Conservation (phyloP, 1,284 basidiomycete species). For the Trichosporon inkin region DNA sequence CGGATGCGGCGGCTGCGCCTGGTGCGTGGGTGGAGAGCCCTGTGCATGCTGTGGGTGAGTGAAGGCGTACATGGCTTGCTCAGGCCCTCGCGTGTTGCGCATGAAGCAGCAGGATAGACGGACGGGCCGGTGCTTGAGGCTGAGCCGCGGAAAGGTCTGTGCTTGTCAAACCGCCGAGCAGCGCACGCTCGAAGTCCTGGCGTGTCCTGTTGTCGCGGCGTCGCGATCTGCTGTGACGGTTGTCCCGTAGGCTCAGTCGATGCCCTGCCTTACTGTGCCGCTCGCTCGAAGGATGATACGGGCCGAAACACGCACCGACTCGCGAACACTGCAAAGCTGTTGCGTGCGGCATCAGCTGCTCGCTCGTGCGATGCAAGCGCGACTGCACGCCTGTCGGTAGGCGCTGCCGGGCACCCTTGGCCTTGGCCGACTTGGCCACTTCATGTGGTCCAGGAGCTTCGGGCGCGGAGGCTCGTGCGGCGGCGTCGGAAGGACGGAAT, state of each 20-base stretch:
- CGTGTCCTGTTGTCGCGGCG: not conserved
- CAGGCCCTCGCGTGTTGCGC: not conserved
- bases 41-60: slow-evolving; percentile 5
- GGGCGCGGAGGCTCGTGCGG: slow-evolving; percentile 1
- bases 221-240: not conserved
- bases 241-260: too few species aligned
- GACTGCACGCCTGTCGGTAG: too few species aligned
- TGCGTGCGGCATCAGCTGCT: too few species aligned
- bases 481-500: not conserved
- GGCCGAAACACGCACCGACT: too few species aligned
- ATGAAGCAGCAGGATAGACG: not conserved
- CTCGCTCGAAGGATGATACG: too few species aligned
- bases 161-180: slow-evolving; percentile 6
- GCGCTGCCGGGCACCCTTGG: not conserved
- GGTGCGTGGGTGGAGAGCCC: not conserved
- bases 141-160: not conserved
- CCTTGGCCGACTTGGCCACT: slow-evolving; percentile 2
- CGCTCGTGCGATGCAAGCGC: too few species aligned
- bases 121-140: not conserved
- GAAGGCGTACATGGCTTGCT: slow-evolving; percentile 1
- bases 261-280: too few species aligned
- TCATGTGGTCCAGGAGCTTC: not conserved
- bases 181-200: not conserved
- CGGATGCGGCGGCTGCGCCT: not conserved
- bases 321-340: too few species aligned